These are phyloP conservation scores for Zasmidium citrigriseum DNA, from an alignment of 2,329 filamentous ascomycete genomes.

Conservation along the genomic window DNA sequence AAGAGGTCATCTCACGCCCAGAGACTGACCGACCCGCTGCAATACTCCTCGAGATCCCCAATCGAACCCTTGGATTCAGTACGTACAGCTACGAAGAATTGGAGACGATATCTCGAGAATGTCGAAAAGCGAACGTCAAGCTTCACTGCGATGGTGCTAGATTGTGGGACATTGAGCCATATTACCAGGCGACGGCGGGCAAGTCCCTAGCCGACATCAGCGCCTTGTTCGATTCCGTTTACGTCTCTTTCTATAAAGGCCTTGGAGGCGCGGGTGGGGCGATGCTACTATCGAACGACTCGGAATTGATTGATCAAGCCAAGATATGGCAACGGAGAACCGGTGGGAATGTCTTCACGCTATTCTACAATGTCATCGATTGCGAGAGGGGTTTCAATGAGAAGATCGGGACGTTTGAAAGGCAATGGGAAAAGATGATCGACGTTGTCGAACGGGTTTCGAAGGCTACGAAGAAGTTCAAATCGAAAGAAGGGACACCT, in stretches of 20 bases:
- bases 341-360: slow-evolving; percentile 21
- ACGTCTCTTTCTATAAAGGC: slow-evolving; percentile 27
- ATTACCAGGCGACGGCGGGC: slow-evolving; percentile 10
- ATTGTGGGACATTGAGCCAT: slow-evolving; percentile 30
- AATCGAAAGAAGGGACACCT: slow-evolving; percentile 4
- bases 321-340: slow-evolving; percentile 24
- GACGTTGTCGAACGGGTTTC: slow-evolving; percentile 13
- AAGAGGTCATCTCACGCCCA: slow-evolving; percentile 8
- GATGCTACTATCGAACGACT: slow-evolving; percentile 20
- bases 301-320: slow-evolving; percentile 18
- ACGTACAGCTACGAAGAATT: slow-evolving; percentile 25
- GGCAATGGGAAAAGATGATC: slow-evolving; percentile 23
- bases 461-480: slow-evolving; percentile 11
- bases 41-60: slow-evolving; percentile 26
- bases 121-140: slow-evolving; percentile 15
- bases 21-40: slow-evolving; percentile 17
- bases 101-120: slow-evolving; percentile 18
- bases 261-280: slow-evolving; percentile 21
- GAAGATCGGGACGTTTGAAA: slow-evolving; percentile 21
- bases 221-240: slow-evolving; percentile 22
- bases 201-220: slow-evolving; percentile 19
- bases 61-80: slow-evolving; percentile 23
- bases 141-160: slow-evolving; percentile 27
- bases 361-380: slow-evolving; percentile 22
- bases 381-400: slow-evolving; percentile 25